Percentiles rank a stretch among this genome's conserved stretches.
These are phyloP conservation scores for Ottelia alismoides DNA, from an alignment of 106 monocot species.

Conservation along the genomic window DNA sequence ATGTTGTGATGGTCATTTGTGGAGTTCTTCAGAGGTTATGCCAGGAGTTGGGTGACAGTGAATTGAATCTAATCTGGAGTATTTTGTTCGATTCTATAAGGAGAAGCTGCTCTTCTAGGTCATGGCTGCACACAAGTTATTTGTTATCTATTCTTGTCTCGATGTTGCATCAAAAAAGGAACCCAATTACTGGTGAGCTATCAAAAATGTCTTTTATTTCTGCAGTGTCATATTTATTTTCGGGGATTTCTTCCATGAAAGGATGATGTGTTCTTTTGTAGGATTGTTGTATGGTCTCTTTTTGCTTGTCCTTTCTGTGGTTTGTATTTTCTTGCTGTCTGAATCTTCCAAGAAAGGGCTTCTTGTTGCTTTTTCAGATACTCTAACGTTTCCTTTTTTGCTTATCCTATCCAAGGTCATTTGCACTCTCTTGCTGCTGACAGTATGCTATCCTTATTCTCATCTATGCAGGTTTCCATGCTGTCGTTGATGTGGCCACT, in stretches of 20 bases:
- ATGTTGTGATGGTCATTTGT: slow-evolving; percentile 35
- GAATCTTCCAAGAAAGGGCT: no score
- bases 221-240: background rate
- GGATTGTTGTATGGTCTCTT: background rate
- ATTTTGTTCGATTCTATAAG: slow-evolving; percentile 39
- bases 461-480: slow-evolving; percentile 31
- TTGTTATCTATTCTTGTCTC: slow-evolving; percentile 49
- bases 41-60: slow-evolving; percentile 29
- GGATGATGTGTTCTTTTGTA: slow-evolving; percentile 3
- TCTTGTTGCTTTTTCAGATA: no score
- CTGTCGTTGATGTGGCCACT: slow-evolving; percentile 37
- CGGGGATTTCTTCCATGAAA: background rate
- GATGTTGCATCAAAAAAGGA: background rate
- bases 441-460: no score
- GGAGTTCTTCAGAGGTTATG: slow-evolving; percentile 45
- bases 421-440: no score
- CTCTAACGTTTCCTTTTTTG: no score
- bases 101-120: background rate
- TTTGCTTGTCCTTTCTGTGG: no score
- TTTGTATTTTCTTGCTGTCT: no score
- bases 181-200: background rate
- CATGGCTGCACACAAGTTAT: slow-evolving; percentile 14
- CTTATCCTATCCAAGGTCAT: no score
- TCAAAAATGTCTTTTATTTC: background rate
- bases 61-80: slow-evolving; percentile 37